Base-by-base conservation (phyloP, 1,284 basidiomycete genomes). In the Malassezia globosa region DNA sequence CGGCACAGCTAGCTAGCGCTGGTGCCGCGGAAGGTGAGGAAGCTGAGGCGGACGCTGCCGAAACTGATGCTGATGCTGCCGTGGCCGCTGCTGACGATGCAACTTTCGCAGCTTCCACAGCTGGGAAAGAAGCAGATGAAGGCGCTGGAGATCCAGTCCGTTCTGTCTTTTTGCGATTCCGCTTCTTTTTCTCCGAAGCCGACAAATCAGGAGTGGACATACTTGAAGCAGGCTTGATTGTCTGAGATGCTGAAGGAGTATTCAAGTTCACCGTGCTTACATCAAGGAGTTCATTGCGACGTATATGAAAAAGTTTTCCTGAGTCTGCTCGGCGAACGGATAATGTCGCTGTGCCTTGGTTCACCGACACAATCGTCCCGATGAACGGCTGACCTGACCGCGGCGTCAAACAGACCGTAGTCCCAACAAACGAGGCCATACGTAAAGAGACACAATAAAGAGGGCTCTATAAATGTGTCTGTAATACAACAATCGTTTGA, bases 381-480 rank as follows among this genome's bases (percentile, higher is more conserved):
- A 40, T 14, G 19, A 42, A 52, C 2, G 45, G 6, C 6, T 40
- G 39, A 35, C 50, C 50, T 7, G 10, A 22, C 22, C 41, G 44
- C 36, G 45, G 35, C 22, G 39, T 42, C 21, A 52, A 10, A 14
- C 39, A 27, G 35, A 52, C 50, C 6, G 23, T 34, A 24, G 45
- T 37, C n/a, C 50, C 50, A 4, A 40, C 40, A 33, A 52, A 52
- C 35, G 50, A 48, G 22, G 35, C 25, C 44, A 52, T 47, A 10
- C 25, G 22, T 10, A 24, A 31, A 16, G 29, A 31, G 4, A 13
- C 29, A 11, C 11, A 31, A 16, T 11, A 31, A 31, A 13, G 4
- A 31, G 29, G 11, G 29, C 11, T 31, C 29, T 2, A 31, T n/a
- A n/a, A n/a, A n/a, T n/a, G n/a, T n/a, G n/a, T n/a, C n/a, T n/a